These are phyloP conservation scores for Tetracentron sinense DNA, from an alignment of 164 flowering plant genomes.

Conservation along the genomic window DNA sequence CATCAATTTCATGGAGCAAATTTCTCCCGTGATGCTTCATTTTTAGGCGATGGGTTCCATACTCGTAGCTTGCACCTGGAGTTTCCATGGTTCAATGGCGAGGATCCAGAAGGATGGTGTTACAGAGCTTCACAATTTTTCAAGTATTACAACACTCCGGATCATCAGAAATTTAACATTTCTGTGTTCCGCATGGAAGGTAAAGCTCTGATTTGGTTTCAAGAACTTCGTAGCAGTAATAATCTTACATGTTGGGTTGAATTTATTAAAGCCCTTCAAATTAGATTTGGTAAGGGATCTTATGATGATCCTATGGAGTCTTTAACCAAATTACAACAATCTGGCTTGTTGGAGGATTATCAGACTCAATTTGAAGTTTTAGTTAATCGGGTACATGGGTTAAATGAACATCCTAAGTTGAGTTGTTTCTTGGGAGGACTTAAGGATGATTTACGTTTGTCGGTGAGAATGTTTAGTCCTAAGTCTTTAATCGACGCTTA, in stretches of 20 bases:
- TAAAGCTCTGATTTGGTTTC: background rate
- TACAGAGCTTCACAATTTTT: too few species aligned
- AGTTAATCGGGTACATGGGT: background rate
- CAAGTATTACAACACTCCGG: background rate
- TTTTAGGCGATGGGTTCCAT: too few species aligned
- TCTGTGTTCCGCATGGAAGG: slow-evolving; percentile 1
- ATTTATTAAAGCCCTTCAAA: background rate
- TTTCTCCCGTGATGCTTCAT: too few species aligned
- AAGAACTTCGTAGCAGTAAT: too few species aligned
- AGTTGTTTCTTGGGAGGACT: background rate
- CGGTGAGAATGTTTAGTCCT: background rate
- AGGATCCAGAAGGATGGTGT: too few species aligned
- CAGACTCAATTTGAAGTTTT: background rate
- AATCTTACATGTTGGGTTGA: background rate
- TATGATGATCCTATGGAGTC: slow-evolving; percentile 1
- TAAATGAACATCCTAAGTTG: background rate
- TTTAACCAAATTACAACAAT: background rate
- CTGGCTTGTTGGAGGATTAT: background rate
- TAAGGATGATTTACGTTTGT: background rate
- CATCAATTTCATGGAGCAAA: too few species aligned
- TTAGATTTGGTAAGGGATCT: background rate
- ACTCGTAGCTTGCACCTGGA: too few species aligned
- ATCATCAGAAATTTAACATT: background rate
- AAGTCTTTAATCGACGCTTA: background rate
- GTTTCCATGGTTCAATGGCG: too few species aligned